Evolutionary conservation across 2,329 filamentous ascomycete species (phyloP), one percentile per base, ranked within the genome.

Genomic region (Neophaeococcomyces aloes): DNA sequence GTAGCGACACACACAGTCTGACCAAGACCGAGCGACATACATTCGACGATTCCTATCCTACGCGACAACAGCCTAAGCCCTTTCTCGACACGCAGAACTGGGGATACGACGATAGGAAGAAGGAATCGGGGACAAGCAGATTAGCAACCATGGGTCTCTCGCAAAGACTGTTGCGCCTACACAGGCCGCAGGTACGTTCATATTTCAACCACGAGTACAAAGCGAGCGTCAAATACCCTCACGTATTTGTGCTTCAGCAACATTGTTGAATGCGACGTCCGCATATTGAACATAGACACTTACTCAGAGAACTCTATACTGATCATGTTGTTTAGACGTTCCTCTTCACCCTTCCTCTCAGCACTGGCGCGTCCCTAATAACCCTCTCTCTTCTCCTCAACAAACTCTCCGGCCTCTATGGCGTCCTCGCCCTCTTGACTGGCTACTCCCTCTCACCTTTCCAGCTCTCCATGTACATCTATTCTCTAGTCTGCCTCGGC

Each of bases 401-500:
- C 73, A 94, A 94, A 65, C 77, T 88, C 53, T 89, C 86, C 38
- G 88, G 87, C 46, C 72, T 94, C 54, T 95, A 94, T 65, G 88
- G 88, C 52, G 73, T 95, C 33, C 80, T 95, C 54, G 87, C 88
- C 47, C 76, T 94, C 54, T 71, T 94, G 52, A 94, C 88, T 18
- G 89, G 89, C 60, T 87, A 85, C 64, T 72, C 81, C 54, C 78
- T 94, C 50, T 88, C 86, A 42, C 72, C 79, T 23, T 74, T 91
- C 18, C 89, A 95, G 64, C 74, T 94, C 45, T 84, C 83, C 46
- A 91, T 93, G 73, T 95, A 94, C 71, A 73, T 94, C 38, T 94
- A 94, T 72, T 91, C 84, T 19, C 73, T 91, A 48, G 56, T 76
- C 50, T 75, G 83, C 21, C 77, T 94, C 51, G 69, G 73, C 51